These are phyloP conservation scores for Crucihimalaya himalaica DNA, from an alignment of 345 rosid genomes.

Conservation along the genomic window DNA sequence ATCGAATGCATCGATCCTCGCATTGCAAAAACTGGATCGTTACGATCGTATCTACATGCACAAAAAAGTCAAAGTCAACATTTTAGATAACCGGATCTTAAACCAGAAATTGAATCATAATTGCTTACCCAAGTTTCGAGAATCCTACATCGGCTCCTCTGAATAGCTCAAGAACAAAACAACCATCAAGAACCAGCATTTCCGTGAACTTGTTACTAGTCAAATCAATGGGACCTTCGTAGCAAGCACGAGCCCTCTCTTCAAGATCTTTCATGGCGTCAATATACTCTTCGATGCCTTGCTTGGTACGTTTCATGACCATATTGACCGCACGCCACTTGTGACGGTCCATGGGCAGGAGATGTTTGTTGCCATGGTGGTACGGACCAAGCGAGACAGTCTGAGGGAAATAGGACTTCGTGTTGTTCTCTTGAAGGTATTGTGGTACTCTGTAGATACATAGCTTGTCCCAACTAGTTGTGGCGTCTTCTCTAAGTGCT, in stretches of 20 bases:
- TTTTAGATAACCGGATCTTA: background rate
- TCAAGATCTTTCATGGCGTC: slow-evolving; percentile 64
- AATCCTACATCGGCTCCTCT: slow-evolving; percentile 70
- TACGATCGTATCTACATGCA: slow-evolving; percentile 46
- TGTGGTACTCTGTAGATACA: slow-evolving; percentile 32
- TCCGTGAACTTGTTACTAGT: slow-evolving; percentile 72
- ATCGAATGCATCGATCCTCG: slow-evolving; percentile 82
- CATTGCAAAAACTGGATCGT: slow-evolving; percentile 76
- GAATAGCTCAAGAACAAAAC: slow-evolving; percentile 72
- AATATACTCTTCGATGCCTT: slow-evolving; percentile 54
- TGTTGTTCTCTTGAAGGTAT: slow-evolving; percentile 52
- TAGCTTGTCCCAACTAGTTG: slow-evolving; percentile 55
- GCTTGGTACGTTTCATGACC: slow-evolving; percentile 54
- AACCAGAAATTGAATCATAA: background rate
- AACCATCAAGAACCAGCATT: slow-evolving; percentile 84
- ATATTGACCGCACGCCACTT: slow-evolving; percentile 75
- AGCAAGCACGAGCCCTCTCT: slow-evolving; percentile 65
- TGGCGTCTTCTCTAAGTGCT: slow-evolving; percentile 59
- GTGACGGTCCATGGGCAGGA: slow-evolving; percentile 69
- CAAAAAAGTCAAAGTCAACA: background rate
- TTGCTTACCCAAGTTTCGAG: slow-evolving; percentile 45
- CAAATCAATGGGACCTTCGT: slow-evolving; percentile 55
- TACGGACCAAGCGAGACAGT: slow-evolving; percentile 77
- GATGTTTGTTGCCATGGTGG: slow-evolving; percentile 64
- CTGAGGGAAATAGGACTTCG: slow-evolving; percentile 71